Percentiles rank a stretch among this genome's conserved stretches.
Conservation (phyloP, 2,329 filamentous ascomycete species). For the Endoconidiophora laricicola region DNA sequence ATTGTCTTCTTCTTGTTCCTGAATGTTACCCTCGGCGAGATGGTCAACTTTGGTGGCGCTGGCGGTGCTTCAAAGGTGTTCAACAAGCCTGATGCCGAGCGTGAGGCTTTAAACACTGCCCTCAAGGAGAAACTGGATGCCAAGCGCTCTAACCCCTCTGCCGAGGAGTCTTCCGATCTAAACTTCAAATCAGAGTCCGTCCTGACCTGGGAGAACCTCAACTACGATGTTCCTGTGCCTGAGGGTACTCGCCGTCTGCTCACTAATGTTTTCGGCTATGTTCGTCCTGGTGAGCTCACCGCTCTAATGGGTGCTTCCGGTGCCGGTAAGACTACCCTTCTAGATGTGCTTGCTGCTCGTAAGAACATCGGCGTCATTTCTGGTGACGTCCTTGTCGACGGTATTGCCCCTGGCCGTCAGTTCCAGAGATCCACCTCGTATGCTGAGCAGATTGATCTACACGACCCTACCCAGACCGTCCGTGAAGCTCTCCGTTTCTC, state of each 20-base stretch:
- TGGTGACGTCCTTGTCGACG: conserved; percentile 42
- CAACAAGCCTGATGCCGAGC: conserved; percentile 55
- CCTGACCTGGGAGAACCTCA: conserved; percentile 77
- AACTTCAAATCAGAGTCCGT: conserved; percentile 44
- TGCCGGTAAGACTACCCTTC: conserved; percentile 74
- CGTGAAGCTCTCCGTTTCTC: conserved; percentile 48
- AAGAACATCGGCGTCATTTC: conserved; percentile 45
- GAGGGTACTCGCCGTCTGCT: conserved; percentile 40
- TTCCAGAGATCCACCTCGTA: conserved; percentile 47
- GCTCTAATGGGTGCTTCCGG: conserved; percentile 70
- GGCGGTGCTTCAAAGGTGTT: conserved; percentile 69
- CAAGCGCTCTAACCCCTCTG: conserved; percentile 26
- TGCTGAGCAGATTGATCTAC: conserved; percentile 45
- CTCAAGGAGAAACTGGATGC: conserved; percentile 42
- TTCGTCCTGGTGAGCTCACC: conserved; percentile 60
- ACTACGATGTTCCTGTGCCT: conserved; percentile 52
- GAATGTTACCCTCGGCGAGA: conserved; percentile 65
- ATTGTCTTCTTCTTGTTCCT: conserved; percentile 59
- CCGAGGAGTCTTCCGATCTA: conserved; percentile 31
- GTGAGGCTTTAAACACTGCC: conserved; percentile 46
- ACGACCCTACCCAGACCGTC: conserved; percentile 45
- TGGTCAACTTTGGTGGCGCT: conserved; percentile 53
- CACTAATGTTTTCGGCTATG: conserved; percentile 46
- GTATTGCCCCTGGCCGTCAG: conserved; percentile 36
- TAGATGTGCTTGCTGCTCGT: conserved; percentile 53